A percentile compares a stretch with the other conserved stretches of the same genome.
phyloP scores from a whole-genome alignment of 306 rosid species.

The Prunus persica region Prunus_persica_NCBIv2 NC_034015.1:16423001-16423500 shows the following conservation, averaged over 20 bases:
- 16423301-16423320: background rate
- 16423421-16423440: background rate
- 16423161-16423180: constrained; percentile 25
- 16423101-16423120: constrained; percentile 84
- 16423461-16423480: background rate
- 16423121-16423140: constrained; percentile 94
- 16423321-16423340: constrained; percentile 51
- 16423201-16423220: constrained; percentile 1
- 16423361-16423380: constrained; percentile 86
- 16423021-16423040: background rate
- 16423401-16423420: constrained; percentile 21
- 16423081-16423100: constrained; percentile 23
- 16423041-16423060: background rate
- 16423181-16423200: background rate
- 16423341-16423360: constrained; percentile 91
- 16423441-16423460: background rate
- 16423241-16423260: background rate
- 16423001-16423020: background rate
- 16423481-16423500: background rate
- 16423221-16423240: background rate
- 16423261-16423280: background rate
- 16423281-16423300: background rate
- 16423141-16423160: constrained; percentile 80
- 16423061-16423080: constrained; percentile 1
- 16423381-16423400: constrained; percentile 83